Evolutionary conservation across 805 yeast species (phyloP), one percentile per base, ranked within the genome.

Genomic region (Isabelozyma rhagii): DNA sequence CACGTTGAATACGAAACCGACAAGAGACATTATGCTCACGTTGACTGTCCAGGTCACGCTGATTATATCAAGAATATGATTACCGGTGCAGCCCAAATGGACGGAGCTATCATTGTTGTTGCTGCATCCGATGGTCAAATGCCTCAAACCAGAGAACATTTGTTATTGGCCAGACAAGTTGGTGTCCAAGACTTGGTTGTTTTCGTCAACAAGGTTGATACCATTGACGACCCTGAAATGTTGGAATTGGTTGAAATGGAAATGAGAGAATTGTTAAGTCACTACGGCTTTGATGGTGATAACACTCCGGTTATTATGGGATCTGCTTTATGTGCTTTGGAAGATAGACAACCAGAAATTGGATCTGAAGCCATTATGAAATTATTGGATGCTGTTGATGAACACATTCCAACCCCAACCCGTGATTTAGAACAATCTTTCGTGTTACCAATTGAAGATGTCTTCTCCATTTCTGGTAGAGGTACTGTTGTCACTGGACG

Each of bases 71-170:
- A 93, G 81, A 93, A 93, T 77, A 93, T 93, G 98, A 93, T 93
- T 73, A 90, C 97, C 59, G 98, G 98, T 85, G 97, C 98, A 64
- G 97, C 98, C 64, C 97, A 93, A 74, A 92, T 92, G 97, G 98
- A 93, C 74, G 97, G 98, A 81, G 98, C 97, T 60, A 92, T 93
- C 63, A 93, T 93, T 77, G 98, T 93, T 55, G 98, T 94, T 72
- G 99, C 98, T 66, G 99, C 99, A 56, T 80, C 97, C 51, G 99
- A 94, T 68, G 99, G 99, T 67, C 97, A 91, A 78, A 94, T 93
- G 98, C 98, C 97, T 68, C 99, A 94, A 80, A 94, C 99, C 61
- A 89, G 98, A 80, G 99, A 94, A 80, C 99, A 94, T 79, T 81
- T 94, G 78, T 79, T 94, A 74, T 85, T 94, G 67, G 99, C 99